Conservation (phyloP, 768 basidiomycete species). For the Gelatoporia subvermispora region DNA sequence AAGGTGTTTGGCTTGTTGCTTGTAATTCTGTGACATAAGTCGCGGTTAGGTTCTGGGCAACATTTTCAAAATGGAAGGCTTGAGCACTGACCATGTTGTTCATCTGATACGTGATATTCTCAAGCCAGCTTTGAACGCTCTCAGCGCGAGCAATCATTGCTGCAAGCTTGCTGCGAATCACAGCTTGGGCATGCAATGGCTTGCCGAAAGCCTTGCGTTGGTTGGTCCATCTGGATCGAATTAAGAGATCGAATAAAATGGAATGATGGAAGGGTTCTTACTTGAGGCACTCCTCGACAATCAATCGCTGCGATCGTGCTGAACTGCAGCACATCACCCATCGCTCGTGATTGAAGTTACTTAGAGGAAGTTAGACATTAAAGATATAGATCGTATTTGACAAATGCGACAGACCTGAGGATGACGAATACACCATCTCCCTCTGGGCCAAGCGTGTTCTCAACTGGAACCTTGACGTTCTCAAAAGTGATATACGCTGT, state of each 20-base stretch:
- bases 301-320: slow-evolving; percentile 56
- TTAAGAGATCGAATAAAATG: background rate
- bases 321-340: slow-evolving; percentile 86
- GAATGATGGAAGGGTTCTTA: slow-evolving; percentile 35
- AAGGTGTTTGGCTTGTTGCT: slow-evolving; percentile 65
- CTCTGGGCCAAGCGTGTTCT: slow-evolving; percentile 80
- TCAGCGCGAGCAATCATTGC: slow-evolving; percentile 85
- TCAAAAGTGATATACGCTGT: slow-evolving; percentile 84
- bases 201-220: slow-evolving; percentile 93
- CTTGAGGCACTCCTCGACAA: slow-evolving; percentile 84
- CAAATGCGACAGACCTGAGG: slow-evolving; percentile 34
- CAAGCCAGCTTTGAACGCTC: slow-evolving; percentile 80
- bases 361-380: slow-evolving; percentile 25
- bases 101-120: slow-evolving; percentile 87
- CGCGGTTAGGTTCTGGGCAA: slow-evolving; percentile 17
- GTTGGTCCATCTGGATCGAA: slow-evolving; percentile 62
- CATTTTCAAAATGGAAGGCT: slow-evolving; percentile 2
- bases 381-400: slow-evolving; percentile 12
- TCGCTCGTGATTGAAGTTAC: slow-evolving; percentile 94
- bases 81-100: slow-evolving; percentile 56
- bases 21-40: slow-evolving; percentile 44
- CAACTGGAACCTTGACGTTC: slow-evolving; percentile 79
- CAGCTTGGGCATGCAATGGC: slow-evolving; percentile 75
- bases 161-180: slow-evolving; percentile 85
- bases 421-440: slow-evolving; percentile 68